Evolutionary conservation across 192 early-diverging fungal species (phyloP), one percentile per base, ranked within the genome.

Genomic region (Rhizophagus clarus): DNA sequence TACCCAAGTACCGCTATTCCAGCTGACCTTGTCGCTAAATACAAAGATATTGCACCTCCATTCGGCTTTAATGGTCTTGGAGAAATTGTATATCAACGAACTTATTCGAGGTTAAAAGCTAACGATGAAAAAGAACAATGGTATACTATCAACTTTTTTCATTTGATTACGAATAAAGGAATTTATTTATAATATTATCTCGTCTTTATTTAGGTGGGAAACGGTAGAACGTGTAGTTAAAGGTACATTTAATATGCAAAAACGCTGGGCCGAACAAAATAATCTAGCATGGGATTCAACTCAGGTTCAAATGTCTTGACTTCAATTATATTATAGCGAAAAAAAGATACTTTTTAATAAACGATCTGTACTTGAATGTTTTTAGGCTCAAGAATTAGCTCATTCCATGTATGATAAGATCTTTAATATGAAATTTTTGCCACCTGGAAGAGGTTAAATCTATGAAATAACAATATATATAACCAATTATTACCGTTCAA

Each of bases 61-160:
- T 88, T 88, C 71, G 87, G 87, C 0, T 88, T 88, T 81, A 85
- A 88, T 51, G 85, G 87, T 14, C 84, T 88, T 24, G 87, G 87
- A 28, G 87, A 85, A 66, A 80, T 88, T 1, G 87, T 88, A 45
- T 88, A 88, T 74, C 73, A 79, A n/a, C 80, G 87, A 49, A 87
- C 85, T 10, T 88, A 88, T 56, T 83, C 85, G 8, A 76, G 87
- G 4, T 64, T 85, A n/a, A 85, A 88, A 68, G 26, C 61, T 17
- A 71, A 87, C 26, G 64, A 80, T 2, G 45, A 42, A 20, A 31
- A 77, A 64, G 87, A 88, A 79, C 61, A 68, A 75, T 88, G 87
- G 87, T 82, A 70, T 22, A 6, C 4, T 56, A 40, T 40, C 5
- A 22, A 5, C 1, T 56, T 20, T 20, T 12, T 56, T 56, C 20